Base-by-base conservation (phyloP, 1,139 yeast genomes). In the Eremothecium cymbalariae region DNA sequence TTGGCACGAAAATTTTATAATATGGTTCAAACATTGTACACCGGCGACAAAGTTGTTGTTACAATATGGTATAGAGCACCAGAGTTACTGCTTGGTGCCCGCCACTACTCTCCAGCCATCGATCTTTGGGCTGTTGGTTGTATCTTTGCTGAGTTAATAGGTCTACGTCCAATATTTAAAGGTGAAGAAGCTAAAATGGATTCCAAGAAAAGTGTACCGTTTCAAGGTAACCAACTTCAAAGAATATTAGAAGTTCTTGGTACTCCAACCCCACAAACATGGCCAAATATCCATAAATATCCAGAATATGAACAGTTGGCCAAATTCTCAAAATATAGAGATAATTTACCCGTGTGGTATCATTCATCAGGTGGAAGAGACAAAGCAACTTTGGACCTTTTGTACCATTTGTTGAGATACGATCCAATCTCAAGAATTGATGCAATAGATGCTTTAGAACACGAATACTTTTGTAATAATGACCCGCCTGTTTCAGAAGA, bases 21-120 rank as follows among this genome's bases (percentile, higher is more conserved):
- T 48, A 94, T 95, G 8, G 59, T 90, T 25, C 97, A 90, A 53
- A 78, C 94, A 28, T 65, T 93, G 18, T 90, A 83, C 52, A 74
- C 93, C 8, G 97, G 97, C 20, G 98, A 90, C 59, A 90, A 90
- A 60, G 96, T 93, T 13, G 98, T 90, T 36, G 98, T 90, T 7
- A 90, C 98, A 0, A 90, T 90, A 41, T 90, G 98, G 98, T 90
- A 90, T 57, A 69, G 98, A 45, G 96, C 98, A 0, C 97, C 98
- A 0, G 98, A 90, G 55, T 64, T 90, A 29, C 64, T 90, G 25
- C 62, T 90, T 25, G 98, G 98, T 0, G 86, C 95, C 1, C 65
- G 95, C 32, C 95, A 90, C 60, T 90, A 90, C 55, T 82, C 96
- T 0, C 95, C 97, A 0, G 90, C 97, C 0, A 81, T 90, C 29